These are phyloP conservation scores for Rubia tinctorum DNA, from an alignment of 305 asterid genomes.

Conservation along the genomic window DNA sequence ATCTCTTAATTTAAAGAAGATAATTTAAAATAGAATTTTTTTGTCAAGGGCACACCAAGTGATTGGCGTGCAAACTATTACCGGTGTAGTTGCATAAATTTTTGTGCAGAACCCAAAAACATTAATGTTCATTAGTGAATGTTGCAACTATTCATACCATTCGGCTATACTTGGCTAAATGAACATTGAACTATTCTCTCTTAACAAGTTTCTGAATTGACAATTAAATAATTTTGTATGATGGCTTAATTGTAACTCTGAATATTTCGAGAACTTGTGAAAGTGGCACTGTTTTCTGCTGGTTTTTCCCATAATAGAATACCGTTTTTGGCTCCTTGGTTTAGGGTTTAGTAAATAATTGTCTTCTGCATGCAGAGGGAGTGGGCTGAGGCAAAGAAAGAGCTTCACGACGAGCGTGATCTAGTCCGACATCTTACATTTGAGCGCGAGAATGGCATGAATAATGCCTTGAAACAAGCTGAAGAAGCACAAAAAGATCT, in stretches of 20 bases:
- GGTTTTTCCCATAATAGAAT: not conserved
- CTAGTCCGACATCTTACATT: slow-evolving; percentile 57
- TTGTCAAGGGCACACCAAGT: not conserved
- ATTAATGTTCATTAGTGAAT: not conserved
- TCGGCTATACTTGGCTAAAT: not conserved
- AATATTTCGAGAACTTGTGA: not conserved
- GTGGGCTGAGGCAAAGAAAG: slow-evolving; percentile 92
- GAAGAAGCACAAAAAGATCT: slow-evolving; percentile 69
- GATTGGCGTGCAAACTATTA: not conserved
- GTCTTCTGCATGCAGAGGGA: slow-evolving; percentile 51
- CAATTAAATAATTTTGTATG: not conserved
- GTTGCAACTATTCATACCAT: not conserved
- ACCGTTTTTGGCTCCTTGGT: not conserved
- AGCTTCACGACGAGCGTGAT: slow-evolving; percentile 84
- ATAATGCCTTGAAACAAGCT: slow-evolving; percentile 54
- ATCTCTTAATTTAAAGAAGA: not conserved
- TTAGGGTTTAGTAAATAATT: not conserved
- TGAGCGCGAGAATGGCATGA: slow-evolving; percentile 61
- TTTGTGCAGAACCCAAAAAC: not conserved
- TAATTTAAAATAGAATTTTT: not conserved
- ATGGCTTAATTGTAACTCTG: too few species aligned
- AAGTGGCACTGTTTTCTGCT: not conserved
- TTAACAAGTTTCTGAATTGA: not conserved
- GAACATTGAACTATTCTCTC: not conserved
- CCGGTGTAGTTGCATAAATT: not conserved